phyloP scores from a whole-genome alignment of 176 grass and related monocot genomes.

The Metroxylon sagu region DNA sequence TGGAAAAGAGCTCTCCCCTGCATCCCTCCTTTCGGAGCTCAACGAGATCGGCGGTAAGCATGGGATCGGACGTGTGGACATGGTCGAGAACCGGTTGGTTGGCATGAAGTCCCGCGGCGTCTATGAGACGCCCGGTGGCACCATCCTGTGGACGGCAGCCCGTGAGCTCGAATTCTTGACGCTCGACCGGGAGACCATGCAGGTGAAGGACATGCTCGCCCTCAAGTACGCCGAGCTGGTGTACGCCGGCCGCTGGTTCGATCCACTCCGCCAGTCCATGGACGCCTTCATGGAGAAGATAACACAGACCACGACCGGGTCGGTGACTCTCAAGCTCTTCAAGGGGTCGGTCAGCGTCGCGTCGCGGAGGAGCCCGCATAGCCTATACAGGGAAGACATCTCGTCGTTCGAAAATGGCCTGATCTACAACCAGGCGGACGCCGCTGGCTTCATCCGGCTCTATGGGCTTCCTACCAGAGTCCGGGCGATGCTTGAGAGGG shows the following conservation, averaged over 20 bases:
- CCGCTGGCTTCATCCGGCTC: constrained; percentile 74
- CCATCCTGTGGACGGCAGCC: constrained; percentile 60
- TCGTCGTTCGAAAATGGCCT: constrained; percentile 79
- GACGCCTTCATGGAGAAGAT: constrained; percentile 69
- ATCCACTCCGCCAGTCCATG: constrained; percentile 52
- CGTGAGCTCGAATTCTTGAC: constrained; percentile 77
- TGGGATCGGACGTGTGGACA: constrained; percentile 71
- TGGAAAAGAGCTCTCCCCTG: constrained; percentile 55
- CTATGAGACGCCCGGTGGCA: constrained; percentile 89
- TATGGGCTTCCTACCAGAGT: constrained; percentile 71
- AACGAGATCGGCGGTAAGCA: constrained; percentile 77
- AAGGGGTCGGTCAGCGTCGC: constrained; percentile 54
- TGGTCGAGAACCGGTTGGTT: constrained; percentile 85
- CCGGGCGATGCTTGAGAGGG: constrained; percentile 68
- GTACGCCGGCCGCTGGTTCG: constrained; percentile 81
- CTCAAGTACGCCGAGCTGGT: constrained; percentile 86
- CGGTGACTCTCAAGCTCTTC: constrained; percentile 66
- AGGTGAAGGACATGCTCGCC: constrained; percentile 60
- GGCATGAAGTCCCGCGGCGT: constrained; percentile 95
- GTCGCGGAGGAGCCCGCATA: constrained; percentile 56
- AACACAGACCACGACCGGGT: constrained; percentile 48
- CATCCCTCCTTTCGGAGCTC: constrained; percentile 61
- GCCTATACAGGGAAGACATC: constrained; percentile 91
- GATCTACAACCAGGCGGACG: constrained; percentile 81
- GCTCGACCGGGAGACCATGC: constrained; percentile 59